A percentile compares a stretch with the other conserved stretches of the same genome.
Conservation (phyloP, 1,284 basidiomycete species). For the Sphagnurus paluster region DNA sequence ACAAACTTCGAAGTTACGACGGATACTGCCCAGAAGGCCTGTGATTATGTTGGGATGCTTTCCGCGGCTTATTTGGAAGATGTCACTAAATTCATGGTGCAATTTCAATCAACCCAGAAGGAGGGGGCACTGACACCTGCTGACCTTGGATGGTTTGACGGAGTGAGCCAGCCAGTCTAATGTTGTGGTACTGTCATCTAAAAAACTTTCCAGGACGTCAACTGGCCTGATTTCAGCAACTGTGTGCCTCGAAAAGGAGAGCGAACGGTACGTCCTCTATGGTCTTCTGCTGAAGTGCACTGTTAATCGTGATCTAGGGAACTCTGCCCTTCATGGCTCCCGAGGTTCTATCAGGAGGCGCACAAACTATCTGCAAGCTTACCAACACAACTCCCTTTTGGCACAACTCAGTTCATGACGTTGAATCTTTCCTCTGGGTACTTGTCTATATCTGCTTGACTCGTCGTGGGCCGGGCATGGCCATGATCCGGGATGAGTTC, state of each 20-base stretch:
- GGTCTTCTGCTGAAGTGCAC: not conserved
- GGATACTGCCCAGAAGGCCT: not conserved
- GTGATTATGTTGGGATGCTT: not conserved
- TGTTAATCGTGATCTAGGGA: constrained; percentile 1
- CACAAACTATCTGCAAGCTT: fast-evolving
- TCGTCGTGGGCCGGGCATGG: constrained; percentile 10
- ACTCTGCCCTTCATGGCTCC: constrained; percentile 10
- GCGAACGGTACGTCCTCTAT: not conserved
- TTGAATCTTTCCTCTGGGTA: constrained; percentile 20
- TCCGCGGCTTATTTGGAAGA: not conserved
- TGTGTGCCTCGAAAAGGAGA: not conserved
- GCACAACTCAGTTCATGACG: constrained; percentile 13
- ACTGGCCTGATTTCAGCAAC: not conserved
- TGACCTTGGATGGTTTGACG: not conserved
- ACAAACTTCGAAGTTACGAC: not conserved
- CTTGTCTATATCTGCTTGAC: constrained; percentile 15
- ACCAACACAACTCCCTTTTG: not conserved
- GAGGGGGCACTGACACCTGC: not conserved
- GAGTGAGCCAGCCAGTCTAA: not conserved
- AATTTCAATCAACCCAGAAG: not conserved
- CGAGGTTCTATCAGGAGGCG: not conserved
- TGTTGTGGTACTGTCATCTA: not conserved
- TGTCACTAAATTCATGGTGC: not conserved
- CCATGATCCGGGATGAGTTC: constrained; percentile 1
- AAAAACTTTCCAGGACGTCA: not conserved